These are phyloP conservation scores for Calocybe gambosa DNA, from an alignment of 1,284 basidiomycete genomes.

Conservation along the genomic window DNA sequence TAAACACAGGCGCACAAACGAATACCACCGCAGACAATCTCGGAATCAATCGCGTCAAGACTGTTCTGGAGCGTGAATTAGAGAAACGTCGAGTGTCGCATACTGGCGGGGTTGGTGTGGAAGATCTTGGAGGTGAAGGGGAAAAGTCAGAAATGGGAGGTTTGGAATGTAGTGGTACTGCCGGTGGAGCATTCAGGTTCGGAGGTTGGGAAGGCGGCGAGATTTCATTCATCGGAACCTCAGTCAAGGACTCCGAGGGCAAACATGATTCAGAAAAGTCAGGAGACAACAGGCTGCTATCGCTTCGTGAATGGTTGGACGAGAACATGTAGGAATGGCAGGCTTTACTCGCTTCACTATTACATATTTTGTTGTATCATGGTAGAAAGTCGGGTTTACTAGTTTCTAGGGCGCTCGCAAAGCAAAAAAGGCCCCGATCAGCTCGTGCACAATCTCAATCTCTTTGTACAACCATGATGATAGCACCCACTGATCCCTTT, in stretches of 20 bases:
- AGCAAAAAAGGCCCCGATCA: too few species aligned
- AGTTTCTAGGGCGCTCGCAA: too few species aligned
- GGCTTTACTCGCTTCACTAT: background rate
- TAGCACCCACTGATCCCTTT: too few species aligned
- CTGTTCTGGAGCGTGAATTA: constrained; percentile 73
- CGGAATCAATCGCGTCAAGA: constrained; percentile 63
- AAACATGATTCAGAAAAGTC: constrained; percentile 31
- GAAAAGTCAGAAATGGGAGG: constrained; percentile 55
- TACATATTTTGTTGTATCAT: background rate
- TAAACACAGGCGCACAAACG: constrained; percentile 45
- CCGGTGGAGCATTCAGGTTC: constrained; percentile 56
- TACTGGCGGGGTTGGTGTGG: constrained; percentile 58
- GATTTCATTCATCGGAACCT: constrained; percentile 57
- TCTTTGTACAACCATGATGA: too few species aligned
- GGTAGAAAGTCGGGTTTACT: background rate
- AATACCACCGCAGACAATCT: constrained; percentile 39
- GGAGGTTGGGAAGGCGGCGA: constrained; percentile 77
- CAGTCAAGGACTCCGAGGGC: constrained; percentile 35
- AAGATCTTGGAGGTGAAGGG: constrained; percentile 62
- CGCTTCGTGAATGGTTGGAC: constrained; percentile 47
- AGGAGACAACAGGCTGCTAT: constrained; percentile 35
- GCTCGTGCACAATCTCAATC: too few species aligned
- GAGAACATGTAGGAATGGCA: constrained; percentile 28
- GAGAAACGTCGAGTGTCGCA: constrained; percentile 66
- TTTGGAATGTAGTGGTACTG: constrained; percentile 49